These are phyloP conservation scores for Kazachstania kunashirensis DNA, from an alignment of 805 yeast genomes.

Conservation along the genomic window DNA sequence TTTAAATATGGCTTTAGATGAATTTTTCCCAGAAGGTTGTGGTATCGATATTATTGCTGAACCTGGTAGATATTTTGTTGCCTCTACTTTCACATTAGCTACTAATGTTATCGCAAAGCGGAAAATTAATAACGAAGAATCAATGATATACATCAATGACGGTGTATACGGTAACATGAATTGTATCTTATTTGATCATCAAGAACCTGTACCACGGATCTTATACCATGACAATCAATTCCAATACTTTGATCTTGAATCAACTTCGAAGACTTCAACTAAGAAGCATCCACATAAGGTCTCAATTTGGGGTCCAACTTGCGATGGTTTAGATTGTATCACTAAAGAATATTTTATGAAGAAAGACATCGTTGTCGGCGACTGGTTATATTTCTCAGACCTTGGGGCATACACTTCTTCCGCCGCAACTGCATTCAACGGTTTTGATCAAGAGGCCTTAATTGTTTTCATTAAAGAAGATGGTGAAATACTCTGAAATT, in stretches of 20 bases:
- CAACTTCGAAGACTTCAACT: constrained; percentile 10
- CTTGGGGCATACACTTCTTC: constrained; percentile 89
- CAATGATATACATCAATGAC: constrained; percentile 83
- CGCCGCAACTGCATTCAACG: constrained; percentile 90
- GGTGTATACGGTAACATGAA: constrained; percentile 95
- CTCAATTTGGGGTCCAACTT: constrained; percentile 97
- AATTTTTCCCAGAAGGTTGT: constrained; percentile 44
- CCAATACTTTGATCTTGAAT: constrained; percentile 31
- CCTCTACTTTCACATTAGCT: constrained; percentile 77
- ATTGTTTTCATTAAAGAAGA: constrained; percentile 53
- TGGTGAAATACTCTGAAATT: constrained; percentile 7
- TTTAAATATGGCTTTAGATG: constrained; percentile 45
- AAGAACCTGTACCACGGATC: constrained; percentile 60
- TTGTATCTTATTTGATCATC: constrained; percentile 89
- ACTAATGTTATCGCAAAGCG: constrained; percentile 82
- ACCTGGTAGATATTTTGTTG: constrained; percentile 86
- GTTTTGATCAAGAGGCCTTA: constrained; percentile 55
- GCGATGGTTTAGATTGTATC: constrained; percentile 91
- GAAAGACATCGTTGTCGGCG: constrained; percentile 65
- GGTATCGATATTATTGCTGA: constrained; percentile 66
- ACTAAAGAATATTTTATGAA: constrained; percentile 43
- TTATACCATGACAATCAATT: constrained; percentile 45
- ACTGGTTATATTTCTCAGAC: constrained; percentile 79
- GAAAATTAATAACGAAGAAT: constrained; percentile 30
- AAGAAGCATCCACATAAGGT: constrained; percentile 30